Base-by-base conservation (phyloP, 1,139 yeast genomes). In the Geotrichum citri-aurantii region DNA sequence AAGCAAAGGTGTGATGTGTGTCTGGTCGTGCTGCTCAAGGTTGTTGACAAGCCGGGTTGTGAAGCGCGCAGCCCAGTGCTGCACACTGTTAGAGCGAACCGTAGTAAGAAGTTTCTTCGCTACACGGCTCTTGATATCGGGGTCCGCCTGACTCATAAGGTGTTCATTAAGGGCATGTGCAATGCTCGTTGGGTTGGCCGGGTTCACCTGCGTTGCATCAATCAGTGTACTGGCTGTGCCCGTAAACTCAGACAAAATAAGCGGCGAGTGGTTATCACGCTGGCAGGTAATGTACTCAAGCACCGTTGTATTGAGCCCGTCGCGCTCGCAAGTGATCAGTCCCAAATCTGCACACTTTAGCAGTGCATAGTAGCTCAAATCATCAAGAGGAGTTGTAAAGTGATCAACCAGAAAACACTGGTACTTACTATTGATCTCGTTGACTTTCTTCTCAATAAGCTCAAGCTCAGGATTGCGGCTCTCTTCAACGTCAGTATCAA, bases 291-390 rank as follows among this genome's bases (percentile, higher is more conserved):
- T 95, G 71, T 84, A 93, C 71, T 93, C 98, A 62, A 92, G 75
- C 0, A 96, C 88, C 0, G 97, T 92, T 14, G 97, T 90, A 73
- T 90, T 92, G 88, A 92, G 90, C 60, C 98, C 97, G 70, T 93
- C 98, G 70, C 99, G 83, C 42, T 92, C 86, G 3, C 95, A 85
- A 0, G 97, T 90, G 62, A 90, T 88, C 61, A 93, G 76, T 26
- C 96, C 92, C 65, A 93, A 76, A 70, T 92, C 97, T 0, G 98
- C 98, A n/a, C 84, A 92, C 64, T 96, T 79, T 62, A 93, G 77
- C 55, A 93, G 75, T 0, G 98, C 97, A 63, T 88, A 77, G 71
- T 93, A 93, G 71, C 92, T 98, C 59, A 86, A 93, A 65, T 86
- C 85, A 42, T 86, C 91, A 63, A 93, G 82, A 67, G 95, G 82